Conservation (phyloP, 352 stramenopile genomes). For the Phytophthora cactorum region DNA sequence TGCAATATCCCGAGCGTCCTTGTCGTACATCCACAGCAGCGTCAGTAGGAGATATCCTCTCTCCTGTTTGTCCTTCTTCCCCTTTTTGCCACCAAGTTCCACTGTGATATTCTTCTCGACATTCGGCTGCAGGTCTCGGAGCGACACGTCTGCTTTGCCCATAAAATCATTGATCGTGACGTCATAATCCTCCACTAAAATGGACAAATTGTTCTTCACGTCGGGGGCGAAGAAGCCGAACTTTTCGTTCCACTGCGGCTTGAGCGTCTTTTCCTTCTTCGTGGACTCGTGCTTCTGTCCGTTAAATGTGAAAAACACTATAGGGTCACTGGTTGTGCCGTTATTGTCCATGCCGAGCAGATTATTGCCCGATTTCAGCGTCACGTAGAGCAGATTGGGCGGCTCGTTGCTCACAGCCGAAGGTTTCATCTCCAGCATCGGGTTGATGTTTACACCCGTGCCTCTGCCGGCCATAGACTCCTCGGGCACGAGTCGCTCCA, state of each 20-base stretch:
- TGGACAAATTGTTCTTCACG: constrained; percentile 52
- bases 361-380: constrained; percentile 74
- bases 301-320: constrained; percentile 79
- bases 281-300: constrained; percentile 85
- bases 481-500: constrained; percentile 33
- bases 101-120: constrained; percentile 63
- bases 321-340: constrained; percentile 85
- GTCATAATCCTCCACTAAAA: constrained; percentile 80
- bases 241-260: constrained; percentile 82
- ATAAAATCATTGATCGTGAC: constrained; percentile 87
- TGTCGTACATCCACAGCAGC: constrained; percentile 65
- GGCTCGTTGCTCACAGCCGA: constrained; percentile 32
- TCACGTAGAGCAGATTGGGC: constrained; percentile 78
- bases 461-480: constrained; percentile 23
- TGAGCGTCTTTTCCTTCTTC: constrained; percentile 76
- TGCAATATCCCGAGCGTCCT: constrained; percentile 60
- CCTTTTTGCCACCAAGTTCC: constrained; percentile 64
- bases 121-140: constrained; percentile 61
- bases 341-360: constrained; percentile 88
- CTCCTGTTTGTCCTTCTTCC: constrained; percentile 74
- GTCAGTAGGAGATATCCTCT: constrained; percentile 58
- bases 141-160: constrained; percentile 62
- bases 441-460: constrained; percentile 34
- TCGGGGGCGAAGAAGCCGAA: constrained; percentile 76
- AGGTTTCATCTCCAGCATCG: constrained; percentile 27